These are phyloP conservation scores for Phytopythium litorale DNA, from an alignment of 352 stramenopile species.

Conservation along the genomic window DNA sequence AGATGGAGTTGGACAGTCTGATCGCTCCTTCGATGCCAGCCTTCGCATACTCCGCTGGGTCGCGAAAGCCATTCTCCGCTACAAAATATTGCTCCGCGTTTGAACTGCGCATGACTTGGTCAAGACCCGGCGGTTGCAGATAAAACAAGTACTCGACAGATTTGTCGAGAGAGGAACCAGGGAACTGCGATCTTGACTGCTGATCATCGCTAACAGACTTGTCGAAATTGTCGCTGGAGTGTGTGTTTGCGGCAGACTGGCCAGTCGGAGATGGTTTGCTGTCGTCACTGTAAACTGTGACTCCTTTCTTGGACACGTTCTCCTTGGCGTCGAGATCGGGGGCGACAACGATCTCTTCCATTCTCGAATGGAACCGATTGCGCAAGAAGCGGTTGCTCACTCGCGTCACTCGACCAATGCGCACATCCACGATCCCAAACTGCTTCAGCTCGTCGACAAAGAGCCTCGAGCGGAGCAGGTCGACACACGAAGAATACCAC, in stretches of 20 bases:
- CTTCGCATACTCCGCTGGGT: constrained; percentile 36
- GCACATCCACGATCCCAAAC: constrained; percentile 59
- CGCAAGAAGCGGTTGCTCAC: constrained; percentile 89
- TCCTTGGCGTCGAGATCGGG: constrained; percentile 63
- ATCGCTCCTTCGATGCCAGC: constrained; percentile 57
- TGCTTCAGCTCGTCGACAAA: constrained; percentile 46
- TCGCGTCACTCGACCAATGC: constrained; percentile 78
- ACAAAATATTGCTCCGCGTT: constrained; percentile 57
- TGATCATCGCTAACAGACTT: neutral
- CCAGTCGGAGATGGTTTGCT: neutral
- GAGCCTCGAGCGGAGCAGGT: constrained; percentile 74
- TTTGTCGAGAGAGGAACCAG: constrained; percentile 37
- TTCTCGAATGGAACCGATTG: constrained; percentile 81
- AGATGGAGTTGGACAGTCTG: constrained; percentile 73
- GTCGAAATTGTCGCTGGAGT: constrained; percentile 5
- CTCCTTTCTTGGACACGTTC: constrained; percentile 78
- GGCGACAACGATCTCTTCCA: constrained; percentile 70
- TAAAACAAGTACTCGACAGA: constrained; percentile 86
- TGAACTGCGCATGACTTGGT: constrained; percentile 24
- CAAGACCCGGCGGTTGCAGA: constrained; percentile 38
- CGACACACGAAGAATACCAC: constrained; percentile 83
- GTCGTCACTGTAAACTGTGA: constrained; percentile 47
- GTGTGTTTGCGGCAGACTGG: constrained; percentile 1
- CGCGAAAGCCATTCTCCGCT: constrained; percentile 67
- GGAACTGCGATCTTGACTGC: constrained; percentile 4